Evolutionary conservation across 257 asterid species (phyloP), one percentile per base, ranked within the genome.

Genomic region (Solanum infundibuliforme): DNA sequence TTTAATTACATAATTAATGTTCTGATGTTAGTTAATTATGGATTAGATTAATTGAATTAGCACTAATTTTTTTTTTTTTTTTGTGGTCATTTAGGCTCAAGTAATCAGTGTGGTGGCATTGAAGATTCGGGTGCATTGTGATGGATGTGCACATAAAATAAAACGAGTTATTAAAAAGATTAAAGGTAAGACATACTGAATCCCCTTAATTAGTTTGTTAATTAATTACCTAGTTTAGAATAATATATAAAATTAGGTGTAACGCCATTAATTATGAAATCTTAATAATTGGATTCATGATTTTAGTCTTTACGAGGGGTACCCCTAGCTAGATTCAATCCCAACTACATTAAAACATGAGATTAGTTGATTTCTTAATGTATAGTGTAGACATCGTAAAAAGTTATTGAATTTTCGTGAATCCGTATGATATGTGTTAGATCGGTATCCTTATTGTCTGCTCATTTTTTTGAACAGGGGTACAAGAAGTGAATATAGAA

Each of bases 141-240:
- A 96, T 83, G 99, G 96, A 81, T 96, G 99, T 87, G 98, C 98
- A 6, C 90, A 91, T 58, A 96, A 96, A 89, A 94, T 95, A 43
- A 94, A 91, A 92, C 87, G 98, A 86, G 84, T 91, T 72, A 92
- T 96, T 48, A 94, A 92, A 88, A 91, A 96, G 41, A 39, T 96
- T 60, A 93, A 92, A 74, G 98, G 98, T 95, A 58, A 88, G 95
- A 90, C 76, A 9, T 41, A 77, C 88, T 84, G 48, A 32, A 65
- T 36, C 21, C 79, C 39, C 34, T 41, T 31, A 10, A 48, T 58
- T 12, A 52, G 68, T 39, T 55, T 12, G 25, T 35, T 89, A 66
- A 27, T 66, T 68, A 20, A 13, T 39, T 58, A 12, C 10, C 2
- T 74, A 18, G 21, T 23, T 9, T 41, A 88, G 25, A 25, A 27